Evolutionary conservation across 208 protist species (phyloP).

Genomic region (Naegleria lovaniensis): DNA sequence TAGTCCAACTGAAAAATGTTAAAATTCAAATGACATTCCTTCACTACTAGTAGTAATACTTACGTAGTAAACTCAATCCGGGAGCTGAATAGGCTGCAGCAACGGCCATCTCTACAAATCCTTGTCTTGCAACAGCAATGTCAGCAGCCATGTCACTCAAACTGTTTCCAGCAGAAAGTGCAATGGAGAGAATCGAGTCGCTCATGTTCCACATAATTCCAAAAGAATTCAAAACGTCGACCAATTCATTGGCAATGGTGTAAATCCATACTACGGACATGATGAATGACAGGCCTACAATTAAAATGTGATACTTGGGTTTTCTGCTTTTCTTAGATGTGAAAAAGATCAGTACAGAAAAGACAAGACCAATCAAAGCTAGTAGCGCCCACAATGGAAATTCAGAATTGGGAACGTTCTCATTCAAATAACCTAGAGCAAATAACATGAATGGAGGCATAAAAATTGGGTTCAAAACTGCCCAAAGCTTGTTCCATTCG

Average conservation of each 20-base stretch:
- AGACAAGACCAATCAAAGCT: neutral
- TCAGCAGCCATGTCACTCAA: conserved; percentile 14
- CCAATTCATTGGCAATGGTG: conserved; percentile 33
- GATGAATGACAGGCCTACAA: conserved; percentile 10
- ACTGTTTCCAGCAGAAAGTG: conserved; percentile 35
- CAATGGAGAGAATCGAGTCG: conserved; percentile 32
- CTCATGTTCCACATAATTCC: conserved; percentile 30
- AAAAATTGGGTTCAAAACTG: neutral
- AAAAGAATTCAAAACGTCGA: conserved; percentile 24
- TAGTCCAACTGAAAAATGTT: neutral
- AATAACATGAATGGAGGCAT: neutral
- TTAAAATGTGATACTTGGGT: neutral
- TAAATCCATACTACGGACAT: conserved; percentile 32
- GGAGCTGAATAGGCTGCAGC: neutral
- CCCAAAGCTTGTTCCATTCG: neutral
- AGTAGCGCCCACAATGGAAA: neutral
- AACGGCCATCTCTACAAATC: conserved; percentile 19
- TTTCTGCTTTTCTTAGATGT: neutral
- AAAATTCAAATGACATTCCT: no score
- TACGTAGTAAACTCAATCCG: no score
- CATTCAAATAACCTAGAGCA: neutral
- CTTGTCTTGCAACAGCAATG: neutral
- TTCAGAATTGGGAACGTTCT: neutral
- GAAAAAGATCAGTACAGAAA: neutral
- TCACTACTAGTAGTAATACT: no score